Percentiles rank a stretch among this genome's conserved stretches.
phyloP scores from a whole-genome alignment of 306 rosid genomes.

The Phaseolus lunatus region DNA sequence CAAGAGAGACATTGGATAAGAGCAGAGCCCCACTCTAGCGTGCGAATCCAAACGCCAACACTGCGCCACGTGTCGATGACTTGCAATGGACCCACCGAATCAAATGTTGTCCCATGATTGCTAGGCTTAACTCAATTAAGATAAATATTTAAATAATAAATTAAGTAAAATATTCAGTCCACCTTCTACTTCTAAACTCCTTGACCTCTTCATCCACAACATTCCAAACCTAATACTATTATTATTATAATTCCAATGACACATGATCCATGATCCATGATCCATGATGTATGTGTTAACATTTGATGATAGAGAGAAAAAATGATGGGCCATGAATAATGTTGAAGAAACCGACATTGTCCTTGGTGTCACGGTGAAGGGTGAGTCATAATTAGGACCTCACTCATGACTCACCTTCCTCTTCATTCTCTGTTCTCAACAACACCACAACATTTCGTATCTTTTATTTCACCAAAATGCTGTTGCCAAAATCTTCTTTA shows the following conservation, averaged over 20 bases:
- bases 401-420: slow-evolving; percentile 48
- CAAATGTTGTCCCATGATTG: slow-evolving; percentile 34
- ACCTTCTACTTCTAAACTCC: background rate
- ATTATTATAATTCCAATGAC: background rate
- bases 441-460: background rate
- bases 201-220: background rate
- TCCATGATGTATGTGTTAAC: background rate
- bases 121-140: background rate
- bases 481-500: slow-evolving; percentile 15
- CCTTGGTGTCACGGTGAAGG: slow-evolving; percentile 51
- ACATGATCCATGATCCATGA: background rate
- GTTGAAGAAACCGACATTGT: slow-evolving; percentile 24
- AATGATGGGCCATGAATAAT: slow-evolving; percentile 11
- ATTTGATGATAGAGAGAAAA: too few species aligned
- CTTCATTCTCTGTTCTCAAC: slow-evolving; percentile 1
- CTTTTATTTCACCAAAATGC: slow-evolving; percentile 1
- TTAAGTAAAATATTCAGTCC: background rate
- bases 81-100: slow-evolving; percentile 50
- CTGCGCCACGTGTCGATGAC: slow-evolving; percentile 58
- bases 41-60: slow-evolving; percentile 59
- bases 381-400: slow-evolving; percentile 59
- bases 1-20: background rate
- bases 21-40: slow-evolving; percentile 46
- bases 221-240: background rate
- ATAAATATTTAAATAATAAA: background rate